Evolutionary conservation across 106 monocot species (phyloP).

Genomic region (Phalaenopsis equestris): DNA sequence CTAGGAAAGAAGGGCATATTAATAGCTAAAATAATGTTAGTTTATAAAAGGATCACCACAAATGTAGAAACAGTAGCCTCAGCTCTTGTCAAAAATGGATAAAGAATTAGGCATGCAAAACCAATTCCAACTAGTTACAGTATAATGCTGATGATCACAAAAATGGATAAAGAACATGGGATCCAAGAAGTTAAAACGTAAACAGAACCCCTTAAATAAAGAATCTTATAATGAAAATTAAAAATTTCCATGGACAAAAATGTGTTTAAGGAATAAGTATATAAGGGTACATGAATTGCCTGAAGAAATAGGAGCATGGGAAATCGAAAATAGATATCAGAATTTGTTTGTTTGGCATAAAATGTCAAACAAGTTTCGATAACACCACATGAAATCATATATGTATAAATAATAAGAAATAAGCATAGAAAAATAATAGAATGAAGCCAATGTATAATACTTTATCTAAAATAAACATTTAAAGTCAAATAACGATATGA

Average conservation of each 20-base stretch:
- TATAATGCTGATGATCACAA: background rate
- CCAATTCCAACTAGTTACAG: background rate
- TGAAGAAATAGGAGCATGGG: background rate
- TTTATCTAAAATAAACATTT: constrained; percentile 4
- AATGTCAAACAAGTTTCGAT: too few relatives aligned
- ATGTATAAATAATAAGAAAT: background rate
- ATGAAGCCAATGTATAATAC: constrained; percentile 1
- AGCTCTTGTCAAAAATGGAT: background rate
- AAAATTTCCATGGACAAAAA: background rate
- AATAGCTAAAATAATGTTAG: background rate
- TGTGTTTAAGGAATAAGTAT: background rate
- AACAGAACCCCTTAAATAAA: background rate
- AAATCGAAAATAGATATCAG: background rate
- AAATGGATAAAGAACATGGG: too few relatives aligned
- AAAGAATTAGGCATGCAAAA: background rate
- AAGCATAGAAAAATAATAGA: background rate
- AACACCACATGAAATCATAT: background rate
- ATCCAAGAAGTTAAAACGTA: background rate
- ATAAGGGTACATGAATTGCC: background rate
- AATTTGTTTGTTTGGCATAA: background rate
- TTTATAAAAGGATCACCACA: constrained; percentile 2
- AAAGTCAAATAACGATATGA: background rate
- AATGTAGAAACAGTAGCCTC: background rate
- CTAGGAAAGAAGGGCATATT: background rate
- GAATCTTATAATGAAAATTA: background rate